Base-by-base conservation (phyloP, 805 yeast genomes). In the Jamesozyma lodderae region DNA sequence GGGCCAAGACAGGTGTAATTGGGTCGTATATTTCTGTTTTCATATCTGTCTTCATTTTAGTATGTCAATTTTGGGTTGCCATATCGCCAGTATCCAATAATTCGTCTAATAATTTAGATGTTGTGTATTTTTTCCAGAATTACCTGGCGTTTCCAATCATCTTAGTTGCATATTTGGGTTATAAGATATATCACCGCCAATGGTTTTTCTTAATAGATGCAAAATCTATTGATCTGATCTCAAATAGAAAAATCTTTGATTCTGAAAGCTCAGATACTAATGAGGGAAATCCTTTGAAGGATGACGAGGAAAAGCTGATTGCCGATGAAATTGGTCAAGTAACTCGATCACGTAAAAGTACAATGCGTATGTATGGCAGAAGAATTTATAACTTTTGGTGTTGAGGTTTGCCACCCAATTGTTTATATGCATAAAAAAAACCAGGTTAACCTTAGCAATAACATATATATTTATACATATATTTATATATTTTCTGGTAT, bases 1-100 rank as follows among this genome's bases (percentile, higher is more conserved):
- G 63, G 40, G 66, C 87, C 5, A 74, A 70, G 38, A 64, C 70
- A 24, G 88, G 88, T 35, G 51, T 73, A 26, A 56, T 48, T 41
- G 85, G 86, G 24, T 75, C 86, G 3, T 53, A 55, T 41, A 62
- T 68, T 43, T 85, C 86, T 31, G 49, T 73, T 14, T 11, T 55
- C 4, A 59, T 82, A 40, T 74, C 73, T 52, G 33, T 67, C 21
- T 60, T 76, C 37, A 72, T 80, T 37, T 60, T 81, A 32, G 63
- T 70, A 36, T 77, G 81, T 27, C 83, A 79, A 59, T 79, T 81
- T 66, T 81, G 86, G 86, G 66, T 75, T 36, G 82, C 86, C 3
- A 60, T 80, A 29, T 78, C 66, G 65, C 88, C 88, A 31, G 51
- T 73, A 4, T 38, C 28, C 1, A 20, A 30, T 26, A 20, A 38